Evolutionary conservation across 1,139 yeast species (phyloP).

Genomic region (Pichia inconspicua): DNA sequence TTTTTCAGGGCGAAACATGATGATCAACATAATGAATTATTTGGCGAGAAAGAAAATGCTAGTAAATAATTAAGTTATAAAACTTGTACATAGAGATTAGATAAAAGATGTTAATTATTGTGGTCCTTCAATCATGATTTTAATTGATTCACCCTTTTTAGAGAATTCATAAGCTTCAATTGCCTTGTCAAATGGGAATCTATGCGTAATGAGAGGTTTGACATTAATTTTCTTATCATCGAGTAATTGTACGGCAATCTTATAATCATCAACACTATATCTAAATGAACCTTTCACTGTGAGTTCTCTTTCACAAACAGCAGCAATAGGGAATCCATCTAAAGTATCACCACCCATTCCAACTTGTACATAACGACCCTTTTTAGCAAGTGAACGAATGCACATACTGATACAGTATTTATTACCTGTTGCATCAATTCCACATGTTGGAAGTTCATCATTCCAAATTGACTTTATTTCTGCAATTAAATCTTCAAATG

Average conservation of each 20-base stretch:
- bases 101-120: slow-evolving; percentile 3
- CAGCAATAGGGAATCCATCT: slow-evolving; percentile 61
- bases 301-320: slow-evolving; percentile 62
- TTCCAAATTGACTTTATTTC: slow-evolving; percentile 28
- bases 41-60: slow-evolving; percentile 10
- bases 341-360: slow-evolving; percentile 46
- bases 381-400: slow-evolving; percentile 36
- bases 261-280: slow-evolving; percentile 73
- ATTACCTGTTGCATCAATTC: slow-evolving; percentile 50
- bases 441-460: slow-evolving; percentile 38
- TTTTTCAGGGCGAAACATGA: slow-evolving; percentile 61
- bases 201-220: slow-evolving; percentile 66
- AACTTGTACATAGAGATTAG: not conserved
- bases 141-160: slow-evolving; percentile 45
- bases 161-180: slow-evolving; percentile 73
- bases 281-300: slow-evolving; percentile 72
- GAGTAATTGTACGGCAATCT: slow-evolving; percentile 61
- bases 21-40: slow-evolving; percentile 20
- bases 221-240: slow-evolving; percentile 55
- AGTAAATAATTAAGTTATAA: not conserved
- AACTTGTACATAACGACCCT: slow-evolving; percentile 51
- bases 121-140: slow-evolving; percentile 54
- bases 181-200: slow-evolving; percentile 67
- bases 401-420: slow-evolving; percentile 45
- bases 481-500: slow-evolving; percentile 30